Conservation (phyloP, 179 eudicot genomes). For the Carnegiea gigantea region DNA sequence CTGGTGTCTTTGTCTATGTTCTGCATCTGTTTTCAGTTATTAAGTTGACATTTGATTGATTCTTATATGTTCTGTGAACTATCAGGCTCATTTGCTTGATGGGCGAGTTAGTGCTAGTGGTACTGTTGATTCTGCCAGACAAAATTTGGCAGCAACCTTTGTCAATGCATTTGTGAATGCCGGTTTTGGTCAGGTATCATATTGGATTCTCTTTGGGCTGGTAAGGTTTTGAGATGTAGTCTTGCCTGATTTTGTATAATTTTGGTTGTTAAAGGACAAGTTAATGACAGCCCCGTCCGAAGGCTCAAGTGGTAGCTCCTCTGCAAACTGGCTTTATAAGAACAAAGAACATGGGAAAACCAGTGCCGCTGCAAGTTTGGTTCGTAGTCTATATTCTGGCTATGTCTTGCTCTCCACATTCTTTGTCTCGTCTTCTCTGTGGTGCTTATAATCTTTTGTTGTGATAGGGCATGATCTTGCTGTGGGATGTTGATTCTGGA, state of each 20-base stretch:
- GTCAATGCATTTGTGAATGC: slow-evolving; percentile 99
- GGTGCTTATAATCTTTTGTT: slow-evolving; percentile 12
- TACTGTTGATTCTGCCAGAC: slow-evolving; percentile 90
- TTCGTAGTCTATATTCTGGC: slow-evolving; percentile 28
- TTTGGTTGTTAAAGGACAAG: slow-evolving; percentile 54
- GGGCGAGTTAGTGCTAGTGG: slow-evolving; percentile 95
- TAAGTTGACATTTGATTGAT: neutral
- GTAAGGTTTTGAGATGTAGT: neutral
- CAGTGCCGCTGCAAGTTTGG: slow-evolving; percentile 99
- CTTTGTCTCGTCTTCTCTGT: neutral
- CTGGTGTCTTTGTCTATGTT: neutral
- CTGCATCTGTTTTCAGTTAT: neutral
- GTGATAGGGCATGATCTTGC: slow-evolving; percentile 85
- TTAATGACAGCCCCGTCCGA: slow-evolving; percentile 77
- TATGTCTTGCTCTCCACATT: neutral
- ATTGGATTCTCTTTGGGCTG: neutral
- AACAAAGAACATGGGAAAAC: slow-evolving; percentile 93
- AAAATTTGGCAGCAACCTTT: slow-evolving; percentile 94
- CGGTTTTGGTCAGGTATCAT: slow-evolving; percentile 84
- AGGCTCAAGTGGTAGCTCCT: slow-evolving; percentile 65
- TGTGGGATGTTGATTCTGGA: slow-evolving; percentile 98
- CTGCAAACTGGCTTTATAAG: slow-evolving; percentile 92
- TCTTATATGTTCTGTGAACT: slow-evolving; percentile 14
- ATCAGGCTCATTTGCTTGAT: slow-evolving; percentile 88
- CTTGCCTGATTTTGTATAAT: slow-evolving; percentile 5